phyloP scores from a whole-genome alignment of 1,284 basidiomycete species.

The Boletus semigastroideus region DNA sequence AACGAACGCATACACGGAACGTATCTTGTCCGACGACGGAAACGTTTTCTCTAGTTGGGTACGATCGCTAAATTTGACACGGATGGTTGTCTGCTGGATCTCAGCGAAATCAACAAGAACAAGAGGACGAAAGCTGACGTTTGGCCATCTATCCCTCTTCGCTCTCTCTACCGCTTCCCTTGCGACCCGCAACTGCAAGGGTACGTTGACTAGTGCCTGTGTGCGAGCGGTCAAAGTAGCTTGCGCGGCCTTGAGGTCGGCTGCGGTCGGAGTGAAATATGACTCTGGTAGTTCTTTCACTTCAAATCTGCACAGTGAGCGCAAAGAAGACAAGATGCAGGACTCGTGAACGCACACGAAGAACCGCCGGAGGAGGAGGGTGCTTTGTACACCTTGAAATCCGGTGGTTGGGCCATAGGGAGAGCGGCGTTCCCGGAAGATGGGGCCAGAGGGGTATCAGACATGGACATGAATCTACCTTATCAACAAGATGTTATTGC shows the following conservation, averaged over 20 bases:
- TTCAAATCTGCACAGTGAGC: constrained; percentile 15
- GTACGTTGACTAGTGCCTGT: constrained; percentile 71
- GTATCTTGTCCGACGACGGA: constrained; percentile 73
- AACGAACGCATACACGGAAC: constrained; percentile 81
- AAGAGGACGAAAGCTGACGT: constrained; percentile 43
- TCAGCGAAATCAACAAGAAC: constrained; percentile 8
- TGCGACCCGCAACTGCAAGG: constrained; percentile 67
- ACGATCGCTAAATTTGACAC: constrained; percentile 78
- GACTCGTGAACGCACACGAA: constrained; percentile 26
- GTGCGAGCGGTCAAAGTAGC: constrained; percentile 59
- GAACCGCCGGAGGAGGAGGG: constrained; percentile 20
- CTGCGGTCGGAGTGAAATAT: constrained; percentile 72
- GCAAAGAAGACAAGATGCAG: not conserved
- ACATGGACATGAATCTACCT: constrained; percentile 21
- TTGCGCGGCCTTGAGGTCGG: constrained; percentile 75
- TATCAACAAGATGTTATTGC: constrained; percentile 19
- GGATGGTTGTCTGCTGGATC: constrained; percentile 66
- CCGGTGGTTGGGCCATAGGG: constrained; percentile 5
- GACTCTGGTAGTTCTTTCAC: constrained; percentile 59
- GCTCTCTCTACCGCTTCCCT: constrained; percentile 66
- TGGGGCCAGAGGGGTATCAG: constrained; percentile 20
- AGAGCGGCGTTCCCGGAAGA: constrained; percentile 2
- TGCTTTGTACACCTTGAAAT: constrained; percentile 53
- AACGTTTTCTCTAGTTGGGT: constrained; percentile 82
- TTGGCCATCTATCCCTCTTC: constrained; percentile 69